phyloP scores from a whole-genome alignment of 108 stramenopile species.

The Licmophora abbreviata region DNA sequence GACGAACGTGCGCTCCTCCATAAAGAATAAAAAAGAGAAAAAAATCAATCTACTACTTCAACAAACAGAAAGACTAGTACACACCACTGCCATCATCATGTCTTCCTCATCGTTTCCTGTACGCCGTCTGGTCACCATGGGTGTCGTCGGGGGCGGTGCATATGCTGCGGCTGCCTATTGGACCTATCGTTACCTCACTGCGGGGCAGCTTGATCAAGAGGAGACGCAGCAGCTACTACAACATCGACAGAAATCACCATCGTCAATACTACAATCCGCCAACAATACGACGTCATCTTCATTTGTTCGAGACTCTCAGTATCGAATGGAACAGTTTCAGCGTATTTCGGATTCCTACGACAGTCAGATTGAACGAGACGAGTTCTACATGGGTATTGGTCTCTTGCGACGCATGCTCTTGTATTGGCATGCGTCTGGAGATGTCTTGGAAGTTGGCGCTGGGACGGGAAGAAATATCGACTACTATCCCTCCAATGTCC shows the following conservation, averaged over 20 bases:
- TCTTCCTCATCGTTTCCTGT: no score
- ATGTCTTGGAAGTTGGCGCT: conserved; percentile 80
- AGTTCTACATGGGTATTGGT: conserved; percentile 69
- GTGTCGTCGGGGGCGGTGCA: conserved; percentile 1
- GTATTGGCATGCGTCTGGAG: conserved; percentile 72
- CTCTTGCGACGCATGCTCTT: conserved; percentile 60
- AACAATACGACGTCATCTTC: conserved; percentile 13
- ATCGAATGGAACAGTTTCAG: conserved; percentile 55
- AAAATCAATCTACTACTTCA: no score
- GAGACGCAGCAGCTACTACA: conserved; percentile 1
- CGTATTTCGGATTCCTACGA: conserved; percentile 66
- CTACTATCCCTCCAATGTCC: conserved; percentile 56
- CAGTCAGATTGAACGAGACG: conserved; percentile 59
- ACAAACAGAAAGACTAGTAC: no score
- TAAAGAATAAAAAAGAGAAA: no score
- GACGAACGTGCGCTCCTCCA: no score
- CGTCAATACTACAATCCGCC: no score
- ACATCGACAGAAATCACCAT: not conserved
- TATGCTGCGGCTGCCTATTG: not conserved
- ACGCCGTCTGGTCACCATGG: no score
- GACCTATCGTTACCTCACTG: conserved; percentile 3
- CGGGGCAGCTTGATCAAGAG: conserved; percentile 1
- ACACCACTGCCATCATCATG: no score
- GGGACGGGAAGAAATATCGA: conserved; percentile 81
- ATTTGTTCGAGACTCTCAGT: conserved; percentile 39